Evolutionary conservation across 768 basidiomycete species (phyloP), one percentile per base, ranked within the genome.

Genomic region (Sarcomyxa edulis): DNA sequence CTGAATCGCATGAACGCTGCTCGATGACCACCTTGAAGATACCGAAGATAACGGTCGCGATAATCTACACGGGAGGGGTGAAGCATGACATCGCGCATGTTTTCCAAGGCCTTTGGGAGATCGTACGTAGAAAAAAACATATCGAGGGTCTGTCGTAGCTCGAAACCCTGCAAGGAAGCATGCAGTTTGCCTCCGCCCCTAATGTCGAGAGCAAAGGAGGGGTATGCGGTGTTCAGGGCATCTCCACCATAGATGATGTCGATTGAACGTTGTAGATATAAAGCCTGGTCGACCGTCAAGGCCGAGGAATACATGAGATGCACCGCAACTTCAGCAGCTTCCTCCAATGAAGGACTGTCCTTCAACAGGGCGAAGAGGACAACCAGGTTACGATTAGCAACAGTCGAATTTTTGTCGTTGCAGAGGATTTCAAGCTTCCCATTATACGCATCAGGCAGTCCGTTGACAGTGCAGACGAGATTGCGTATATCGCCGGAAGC

Each of bases 241-340:
- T 38, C 31, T 9, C 34, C 34, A 32, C 36, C 43, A 35, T 50
- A 48, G 19, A 63, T 45, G 22, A 47, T 42, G n/a, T 44, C 40
- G 25, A 58, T 41, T 22, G 46, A 49, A 19, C 47, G 47, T 22
- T 51, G 36, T n/a, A 58, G 46, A 20, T 56, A 55, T n/a, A 46
- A 46, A 4, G 55, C 54, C 39, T 51, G 48, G 6, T 42, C 33
- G 26, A 35, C 36, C 9, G 56, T 51, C 25, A 63, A 49, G n/a
- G 47, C 47, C 18, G 56, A 48, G 19, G 60, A 63, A 39, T 62
- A 63, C 58, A 60, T 56, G n/a, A 63, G 42, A 41, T 63, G 60
- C 2, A 54, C 41, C 12, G 54, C 50, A 22, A 61, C 43, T 40
- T 61, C 60, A 9, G 58, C 59, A 2, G 58, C 60, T 40, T 58